These are phyloP conservation scores for Saccharomycopsis sp. DNA, from an alignment of 805 yeast genomes.

Conservation along the genomic window DNA sequence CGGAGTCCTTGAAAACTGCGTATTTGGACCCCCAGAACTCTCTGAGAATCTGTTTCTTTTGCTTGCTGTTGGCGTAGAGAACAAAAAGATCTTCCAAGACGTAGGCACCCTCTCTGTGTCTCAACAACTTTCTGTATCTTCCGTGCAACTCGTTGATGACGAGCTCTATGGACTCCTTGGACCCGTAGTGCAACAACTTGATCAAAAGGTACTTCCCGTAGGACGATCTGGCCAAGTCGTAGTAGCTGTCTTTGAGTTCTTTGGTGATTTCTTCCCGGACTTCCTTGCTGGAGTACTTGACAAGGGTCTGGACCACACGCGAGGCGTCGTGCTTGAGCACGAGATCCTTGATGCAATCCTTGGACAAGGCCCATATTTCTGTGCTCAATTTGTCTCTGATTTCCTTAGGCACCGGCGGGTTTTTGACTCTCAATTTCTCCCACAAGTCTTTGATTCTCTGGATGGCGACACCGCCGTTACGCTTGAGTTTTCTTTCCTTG, in stretches of 20 bases:
- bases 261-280: slow-evolving; percentile 65
- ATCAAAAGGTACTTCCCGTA: slow-evolving; percentile 90
- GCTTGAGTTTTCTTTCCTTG: slow-evolving; percentile 76
- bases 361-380: slow-evolving; percentile 78
- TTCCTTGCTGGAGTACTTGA: slow-evolving; percentile 76
- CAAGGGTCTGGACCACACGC: slow-evolving; percentile 88
- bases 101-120: slow-evolving; percentile 97
- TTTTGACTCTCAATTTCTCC: slow-evolving; percentile 85
- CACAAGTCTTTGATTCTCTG: slow-evolving; percentile 79
- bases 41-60: slow-evolving; percentile 83
- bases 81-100: slow-evolving; percentile 91
- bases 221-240: slow-evolving; percentile 80
- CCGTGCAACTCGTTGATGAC: slow-evolving; percentile 87
- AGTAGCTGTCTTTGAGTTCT: slow-evolving; percentile 52
- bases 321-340: slow-evolving; percentile 96
- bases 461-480: slow-evolving; percentile 83
- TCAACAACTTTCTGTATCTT: slow-evolving; percentile 81
- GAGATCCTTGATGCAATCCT: slow-evolving; percentile 71
- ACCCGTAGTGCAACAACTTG: slow-evolving; percentile 87
- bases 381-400: slow-evolving; percentile 70
- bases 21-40: slow-evolving; percentile 97
- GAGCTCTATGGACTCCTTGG: slow-evolving; percentile 66
- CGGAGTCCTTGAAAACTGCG: slow-evolving; percentile 79
- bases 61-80: slow-evolving; percentile 76
- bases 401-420: slow-evolving; percentile 71